Base-by-base conservation (phyloP, 1,284 basidiomycete genomes). In the Moesziomyces sp. region DNA sequence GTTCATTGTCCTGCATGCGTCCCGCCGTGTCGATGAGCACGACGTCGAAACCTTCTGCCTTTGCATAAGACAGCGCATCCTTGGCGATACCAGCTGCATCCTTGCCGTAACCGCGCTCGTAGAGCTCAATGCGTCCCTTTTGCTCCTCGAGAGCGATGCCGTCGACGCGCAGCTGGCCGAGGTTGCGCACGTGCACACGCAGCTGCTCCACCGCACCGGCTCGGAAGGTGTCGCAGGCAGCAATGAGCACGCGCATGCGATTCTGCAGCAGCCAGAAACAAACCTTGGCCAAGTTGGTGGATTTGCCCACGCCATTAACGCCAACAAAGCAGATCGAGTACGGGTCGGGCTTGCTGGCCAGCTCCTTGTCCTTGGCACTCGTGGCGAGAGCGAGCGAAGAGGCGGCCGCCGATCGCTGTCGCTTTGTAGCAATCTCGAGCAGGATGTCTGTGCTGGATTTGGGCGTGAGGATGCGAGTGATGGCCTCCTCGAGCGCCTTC, bases 191-290 rank as follows among this genome's bases (percentile, higher is more conserved):
- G 85, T 99, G 97, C 9, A 97, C 94, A 9, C 95, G 89, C 30
- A 99, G 88, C 85, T 99, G 97, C 85, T 99, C 97, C 42, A 99
- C 96, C 0, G 97, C 97, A 34, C 97, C 97, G 80, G 92, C 93
- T 88, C 95, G 88, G 87, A 99, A 99, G 4, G 97, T 99, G 84
- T 99, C 97, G 82, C 97, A 99, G 13, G 97, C 97, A 26, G 97
- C 97, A 77, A 99, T 98, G 72, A 99, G 88, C 21, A 99, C 96
- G 30, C 92, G 88, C 45, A 96, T 85, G 10, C 91, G 91, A 82
- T 99, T 99, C 86, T 99, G 96, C 49, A 99, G 90, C 21, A 99
- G 88, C 97, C 97, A 99, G 86, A 99, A 99, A 85, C 94, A 96
- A 51, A 99, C 96, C 86, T 99, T 99, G 54, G 92, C 93, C 28